Evolutionary conservation across 2,329 filamentous ascomycete species (phyloP).

Genomic region (Fusarium miscanthi): DNA sequence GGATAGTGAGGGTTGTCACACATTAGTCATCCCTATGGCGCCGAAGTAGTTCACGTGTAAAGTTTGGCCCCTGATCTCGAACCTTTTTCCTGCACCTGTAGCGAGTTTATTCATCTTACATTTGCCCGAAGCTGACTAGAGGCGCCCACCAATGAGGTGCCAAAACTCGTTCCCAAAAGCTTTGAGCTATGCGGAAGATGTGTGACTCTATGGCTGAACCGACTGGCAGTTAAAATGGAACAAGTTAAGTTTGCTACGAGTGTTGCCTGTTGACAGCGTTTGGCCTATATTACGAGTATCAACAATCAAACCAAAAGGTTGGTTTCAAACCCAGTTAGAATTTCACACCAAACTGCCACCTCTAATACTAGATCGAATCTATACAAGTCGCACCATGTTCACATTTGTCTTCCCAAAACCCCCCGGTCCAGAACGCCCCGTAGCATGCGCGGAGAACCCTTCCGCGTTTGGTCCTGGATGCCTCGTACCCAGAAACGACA

Average conservation of each 20-base stretch:
- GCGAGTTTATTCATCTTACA: background rate
- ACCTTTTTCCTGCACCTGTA: background rate
- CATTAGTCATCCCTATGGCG: background rate
- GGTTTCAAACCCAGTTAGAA: slow-evolving; percentile 42
- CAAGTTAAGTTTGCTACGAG: background rate
- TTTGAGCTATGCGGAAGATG: background rate
- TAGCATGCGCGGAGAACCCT: slow-evolving; percentile 45
- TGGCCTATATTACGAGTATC: background rate
- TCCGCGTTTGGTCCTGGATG: slow-evolving; percentile 43
- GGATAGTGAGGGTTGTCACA: background rate
- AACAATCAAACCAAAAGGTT: background rate
- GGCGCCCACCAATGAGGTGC: background rate
- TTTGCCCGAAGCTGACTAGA: background rate
- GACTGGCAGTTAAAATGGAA: background rate
- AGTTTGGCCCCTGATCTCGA: background rate
- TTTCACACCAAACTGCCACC: slow-evolving; percentile 45
- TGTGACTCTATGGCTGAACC: background rate
- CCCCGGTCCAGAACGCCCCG: slow-evolving; percentile 45
- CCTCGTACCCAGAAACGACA: slow-evolving; percentile 46
- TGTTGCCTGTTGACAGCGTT: background rate
- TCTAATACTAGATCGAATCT: slow-evolving; percentile 48
- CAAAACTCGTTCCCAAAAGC: background rate
- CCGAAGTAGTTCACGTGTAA: background rate
- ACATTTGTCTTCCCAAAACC: slow-evolving; percentile 47
- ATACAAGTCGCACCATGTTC: slow-evolving; percentile 47